Conservation (phyloP, 495 filamentous ascomycete species). For the Aspergillus cristatus region DNA sequence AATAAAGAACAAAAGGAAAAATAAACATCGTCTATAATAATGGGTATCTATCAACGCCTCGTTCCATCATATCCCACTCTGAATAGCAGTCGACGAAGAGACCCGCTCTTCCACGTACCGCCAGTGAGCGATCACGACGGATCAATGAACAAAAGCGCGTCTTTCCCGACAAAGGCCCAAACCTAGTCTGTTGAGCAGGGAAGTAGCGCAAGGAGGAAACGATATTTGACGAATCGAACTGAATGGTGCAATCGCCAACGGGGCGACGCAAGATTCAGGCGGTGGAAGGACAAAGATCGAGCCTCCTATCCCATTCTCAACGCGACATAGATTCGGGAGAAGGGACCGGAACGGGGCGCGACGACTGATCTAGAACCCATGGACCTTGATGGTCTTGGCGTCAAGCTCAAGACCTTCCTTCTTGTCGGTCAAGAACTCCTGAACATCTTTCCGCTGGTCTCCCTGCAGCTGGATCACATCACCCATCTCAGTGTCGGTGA, state of each 20-base stretch:
- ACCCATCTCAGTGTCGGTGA: constrained; percentile 93
- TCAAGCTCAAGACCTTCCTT: constrained; percentile 85
- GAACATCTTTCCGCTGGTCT: constrained; percentile 97
- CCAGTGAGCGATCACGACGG: constrained; percentile 9
- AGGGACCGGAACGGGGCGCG: constrained; percentile 36
- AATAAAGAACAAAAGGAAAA: constrained; percentile 13
- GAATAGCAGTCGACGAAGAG: constrained; percentile 22
- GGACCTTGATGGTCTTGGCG: constrained; percentile 92
- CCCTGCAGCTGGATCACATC: constrained; percentile 99
- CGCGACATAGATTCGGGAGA: constrained; percentile 34
- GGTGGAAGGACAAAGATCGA: constrained; percentile 16
- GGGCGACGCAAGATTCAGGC: constrained; percentile 11
- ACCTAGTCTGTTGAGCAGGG: constrained; percentile 27
- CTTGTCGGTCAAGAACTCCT: constrained; percentile 94
- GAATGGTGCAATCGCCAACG: constrained; percentile 16
- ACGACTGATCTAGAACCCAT: constrained; percentile 45
- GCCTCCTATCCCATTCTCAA: constrained; percentile 30
- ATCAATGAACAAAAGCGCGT: constrained; percentile 18
- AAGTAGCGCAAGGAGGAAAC: constrained; percentile 14
- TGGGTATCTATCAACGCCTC: constrained; percentile 46
- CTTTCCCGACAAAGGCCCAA: constrained; percentile 27
- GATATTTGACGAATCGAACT: constrained; percentile 2
- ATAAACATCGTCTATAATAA: constrained; percentile 29
- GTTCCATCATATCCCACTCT: constrained; percentile 37
- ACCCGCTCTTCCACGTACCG: constrained; percentile 18